These are phyloP conservation scores for Colletotrichum sp. DNA, from an alignment of 2,329 filamentous ascomycete genomes.

Conservation along the genomic window DNA sequence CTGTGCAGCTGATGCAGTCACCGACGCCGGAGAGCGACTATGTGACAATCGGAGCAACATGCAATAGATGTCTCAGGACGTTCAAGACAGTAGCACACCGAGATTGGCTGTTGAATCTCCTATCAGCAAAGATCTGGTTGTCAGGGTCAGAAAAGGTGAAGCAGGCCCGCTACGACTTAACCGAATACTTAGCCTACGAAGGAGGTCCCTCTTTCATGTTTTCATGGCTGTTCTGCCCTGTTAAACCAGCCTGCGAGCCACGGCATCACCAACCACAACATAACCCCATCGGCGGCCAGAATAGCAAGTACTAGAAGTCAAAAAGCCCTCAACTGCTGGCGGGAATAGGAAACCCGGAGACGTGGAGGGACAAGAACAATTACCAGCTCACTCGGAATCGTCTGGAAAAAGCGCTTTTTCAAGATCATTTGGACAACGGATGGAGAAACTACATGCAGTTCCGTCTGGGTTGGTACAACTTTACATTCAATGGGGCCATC, in stretches of 20 bases:
- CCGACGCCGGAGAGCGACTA: neutral
- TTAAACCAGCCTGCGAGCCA: neutral
- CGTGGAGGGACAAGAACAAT: neutral
- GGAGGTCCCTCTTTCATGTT: neutral
- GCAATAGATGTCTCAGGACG: neutral
- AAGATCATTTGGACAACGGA: fast-evolving
- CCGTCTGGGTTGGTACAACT: neutral
- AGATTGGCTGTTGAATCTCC: neutral
- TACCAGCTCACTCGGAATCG: neutral
- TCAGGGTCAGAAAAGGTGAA: neutral
- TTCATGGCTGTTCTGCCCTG: neutral
- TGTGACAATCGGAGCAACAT: neutral
- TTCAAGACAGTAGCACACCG: neutral
- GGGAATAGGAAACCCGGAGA: neutral
- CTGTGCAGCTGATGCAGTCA: neutral
- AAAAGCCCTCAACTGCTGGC: neutral
- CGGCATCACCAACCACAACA: too few species aligned
- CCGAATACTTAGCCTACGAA: neutral
- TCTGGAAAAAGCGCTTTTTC: neutral
- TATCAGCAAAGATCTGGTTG: neutral
- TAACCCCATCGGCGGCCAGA: too few species aligned
- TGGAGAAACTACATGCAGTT: neutral
- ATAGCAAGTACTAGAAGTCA: neutral
- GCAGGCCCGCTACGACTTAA: neutral
- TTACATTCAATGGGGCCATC: neutral